Percentiles rank a stretch among this genome's conserved stretches.
Conservation (phyloP, 1,284 basidiomycete genomes). For the Thecaphora thlaspeos region DNA sequence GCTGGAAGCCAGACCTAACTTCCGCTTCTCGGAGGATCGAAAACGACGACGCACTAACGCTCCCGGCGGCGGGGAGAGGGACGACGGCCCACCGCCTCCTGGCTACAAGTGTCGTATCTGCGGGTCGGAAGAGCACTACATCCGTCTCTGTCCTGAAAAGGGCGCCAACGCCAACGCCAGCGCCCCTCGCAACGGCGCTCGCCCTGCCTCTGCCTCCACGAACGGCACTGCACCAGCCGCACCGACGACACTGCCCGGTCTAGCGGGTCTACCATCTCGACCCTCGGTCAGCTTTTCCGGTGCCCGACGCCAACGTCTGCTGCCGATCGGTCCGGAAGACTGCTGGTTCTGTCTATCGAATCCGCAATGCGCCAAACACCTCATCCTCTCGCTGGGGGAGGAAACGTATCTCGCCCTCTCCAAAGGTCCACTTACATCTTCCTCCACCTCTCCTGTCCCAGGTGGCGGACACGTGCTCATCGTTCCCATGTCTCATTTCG, state of each 20-base stretch:
- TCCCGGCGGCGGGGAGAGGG: conserved; percentile 2
- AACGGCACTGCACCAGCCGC: not conserved
- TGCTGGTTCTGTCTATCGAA: conserved; percentile 58
- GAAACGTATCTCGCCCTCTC: conserved; percentile 51
- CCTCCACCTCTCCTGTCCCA: conserved; percentile 23
- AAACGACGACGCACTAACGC: conserved; percentile 6
- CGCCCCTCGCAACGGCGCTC: not conserved
- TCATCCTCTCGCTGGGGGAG: conserved; percentile 43
- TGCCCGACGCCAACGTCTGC: conserved; percentile 5
- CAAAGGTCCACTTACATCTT: conserved; percentile 43
- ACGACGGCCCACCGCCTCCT: conserved; percentile 25
- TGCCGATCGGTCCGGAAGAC: conserved; percentile 47
- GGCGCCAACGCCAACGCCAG: not conserved
- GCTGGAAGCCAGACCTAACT: conserved; percentile 23
- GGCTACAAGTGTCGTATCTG: conserved; percentile 45
- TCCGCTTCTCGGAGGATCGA: conserved; percentile 13
- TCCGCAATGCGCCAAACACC: conserved; percentile 42
- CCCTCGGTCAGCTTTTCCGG: conserved; percentile 12
- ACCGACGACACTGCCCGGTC: too few relatives aligned
- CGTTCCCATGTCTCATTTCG: conserved; percentile 41
- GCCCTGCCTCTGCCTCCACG: not conserved
- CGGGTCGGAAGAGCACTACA: conserved; percentile 29
- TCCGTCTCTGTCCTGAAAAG: conserved; percentile 32
- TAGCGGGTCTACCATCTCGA: conserved; percentile 14
- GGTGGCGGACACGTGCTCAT: conserved; percentile 49